Evolutionary conservation across 805 yeast genomes (phyloP).

Genomic region (Yamadazyma insecticola): DNA sequence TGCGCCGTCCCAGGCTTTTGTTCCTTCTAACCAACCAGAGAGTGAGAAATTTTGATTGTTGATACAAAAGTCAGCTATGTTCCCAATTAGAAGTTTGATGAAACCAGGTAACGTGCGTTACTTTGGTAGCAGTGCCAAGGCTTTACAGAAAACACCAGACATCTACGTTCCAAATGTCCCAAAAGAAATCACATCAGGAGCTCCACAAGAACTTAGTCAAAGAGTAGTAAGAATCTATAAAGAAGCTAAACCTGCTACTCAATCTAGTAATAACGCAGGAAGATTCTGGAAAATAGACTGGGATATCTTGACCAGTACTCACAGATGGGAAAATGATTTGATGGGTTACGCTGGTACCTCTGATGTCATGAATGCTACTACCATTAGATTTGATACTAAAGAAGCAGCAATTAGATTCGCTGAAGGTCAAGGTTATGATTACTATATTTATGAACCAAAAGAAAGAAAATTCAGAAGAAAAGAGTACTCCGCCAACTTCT

Average conservation of each 20-base stretch:
- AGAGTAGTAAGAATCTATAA: conserved; percentile 74
- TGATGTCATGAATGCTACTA: conserved; percentile 79
- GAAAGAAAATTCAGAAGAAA: conserved; percentile 68
- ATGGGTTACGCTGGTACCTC: conserved; percentile 80
- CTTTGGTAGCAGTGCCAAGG: background rate
- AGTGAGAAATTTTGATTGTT: conserved; percentile 9
- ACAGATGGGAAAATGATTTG: conserved; percentile 86
- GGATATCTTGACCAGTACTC: conserved; percentile 72
- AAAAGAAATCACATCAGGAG: conserved; percentile 69
- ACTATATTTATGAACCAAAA: conserved; percentile 78
- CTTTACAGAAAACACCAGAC: conserved; percentile 14
- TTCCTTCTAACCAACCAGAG: conserved; percentile 9
- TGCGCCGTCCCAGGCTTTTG: too few relatives aligned
- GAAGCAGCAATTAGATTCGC: conserved; percentile 80
- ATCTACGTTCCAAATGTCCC: conserved; percentile 16
- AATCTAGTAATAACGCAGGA: conserved; percentile 57
- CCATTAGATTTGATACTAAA: conserved; percentile 65
- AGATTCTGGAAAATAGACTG: conserved; percentile 73
- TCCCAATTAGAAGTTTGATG: conserved; percentile 3
- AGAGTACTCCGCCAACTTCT: conserved; percentile 69
- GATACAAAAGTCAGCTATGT: too few relatives aligned
- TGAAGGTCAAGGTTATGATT: conserved; percentile 81
- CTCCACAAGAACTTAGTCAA: conserved; percentile 62
- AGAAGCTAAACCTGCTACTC: conserved; percentile 78
- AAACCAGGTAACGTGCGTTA: conserved; percentile 2